Evolutionary conservation across 345 rosid species (phyloP).

Genomic region (Aquilaria sinensis): DNA sequence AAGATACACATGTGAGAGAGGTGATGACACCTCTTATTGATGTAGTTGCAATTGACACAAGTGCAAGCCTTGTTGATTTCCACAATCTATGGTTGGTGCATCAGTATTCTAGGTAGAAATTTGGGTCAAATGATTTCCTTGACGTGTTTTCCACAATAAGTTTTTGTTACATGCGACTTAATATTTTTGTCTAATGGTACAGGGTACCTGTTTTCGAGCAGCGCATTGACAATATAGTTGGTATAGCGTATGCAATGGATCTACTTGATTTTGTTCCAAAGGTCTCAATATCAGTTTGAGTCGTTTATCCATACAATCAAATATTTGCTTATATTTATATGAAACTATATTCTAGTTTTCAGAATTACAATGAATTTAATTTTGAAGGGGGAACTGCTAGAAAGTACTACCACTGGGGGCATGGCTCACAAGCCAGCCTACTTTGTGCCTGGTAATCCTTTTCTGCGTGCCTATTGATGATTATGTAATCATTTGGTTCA

Average conservation of each 20-base stretch:
- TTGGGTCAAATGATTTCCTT: slow-evolving; percentile 6
- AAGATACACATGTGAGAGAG: slow-evolving; percentile 96
- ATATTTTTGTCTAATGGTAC: slow-evolving; percentile 15
- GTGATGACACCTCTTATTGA: slow-evolving; percentile 99
- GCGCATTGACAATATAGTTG: slow-evolving; percentile 94
- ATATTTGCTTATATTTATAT: slow-evolving; percentile 25
- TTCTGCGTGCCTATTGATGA: too few species aligned
- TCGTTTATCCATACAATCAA: slow-evolving; percentile 8
- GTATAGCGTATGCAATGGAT: slow-evolving; percentile 98
- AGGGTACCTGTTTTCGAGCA: slow-evolving; percentile 99
- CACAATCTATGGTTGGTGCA: slow-evolving; percentile 91
- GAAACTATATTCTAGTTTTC: slow-evolving; percentile 33
- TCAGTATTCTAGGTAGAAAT: slow-evolving; percentile 84
- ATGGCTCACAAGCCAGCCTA: slow-evolving; percentile 99
- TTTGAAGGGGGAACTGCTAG: slow-evolving; percentile 94
- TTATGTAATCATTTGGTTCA: too few species aligned
- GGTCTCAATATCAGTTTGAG: slow-evolving; percentile 37
- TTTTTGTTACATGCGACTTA: slow-evolving; percentile 12
- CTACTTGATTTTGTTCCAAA: slow-evolving; percentile 86
- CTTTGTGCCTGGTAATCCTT: slow-evolving; percentile 82
- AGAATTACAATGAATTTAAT: slow-evolving; percentile 44
- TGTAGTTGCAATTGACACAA: slow-evolving; percentile 91
- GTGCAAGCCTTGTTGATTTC: slow-evolving; percentile 79
- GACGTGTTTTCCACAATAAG: slow-evolving; percentile 1
- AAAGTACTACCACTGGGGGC: slow-evolving; percentile 73